These are phyloP conservation scores for Sporobolomyces pararoseus DNA, from an alignment of 768 basidiomycete species.

Conservation along the genomic window DNA sequence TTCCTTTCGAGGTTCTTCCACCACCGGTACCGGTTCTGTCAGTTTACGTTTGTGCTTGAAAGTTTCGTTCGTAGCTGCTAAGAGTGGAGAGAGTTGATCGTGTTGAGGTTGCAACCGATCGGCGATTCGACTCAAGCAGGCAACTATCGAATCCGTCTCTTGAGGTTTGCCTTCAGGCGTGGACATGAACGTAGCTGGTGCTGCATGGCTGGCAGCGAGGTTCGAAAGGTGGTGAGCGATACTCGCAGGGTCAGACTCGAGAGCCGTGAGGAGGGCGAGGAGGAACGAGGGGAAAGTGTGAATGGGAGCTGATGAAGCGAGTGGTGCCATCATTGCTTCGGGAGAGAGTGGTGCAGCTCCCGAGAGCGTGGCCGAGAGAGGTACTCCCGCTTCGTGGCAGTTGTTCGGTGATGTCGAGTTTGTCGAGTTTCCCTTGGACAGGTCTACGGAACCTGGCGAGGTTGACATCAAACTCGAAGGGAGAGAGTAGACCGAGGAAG, in stretches of 20 bases:
- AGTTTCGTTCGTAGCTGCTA: background rate
- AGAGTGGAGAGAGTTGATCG: constrained; percentile 6
- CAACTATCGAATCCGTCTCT: constrained; percentile 44
- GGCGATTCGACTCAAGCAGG: constrained; percentile 37
- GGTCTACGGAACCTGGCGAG: background rate
- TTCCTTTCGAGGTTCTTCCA: background rate
- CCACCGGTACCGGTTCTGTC: background rate
- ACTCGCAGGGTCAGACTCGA: constrained; percentile 48
- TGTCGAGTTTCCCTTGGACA: too few species aligned
- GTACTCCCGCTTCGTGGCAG: background rate
- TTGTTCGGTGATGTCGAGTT: too few species aligned
- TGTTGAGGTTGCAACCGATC: constrained; percentile 21
- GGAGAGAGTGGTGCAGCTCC: constrained; percentile 1
- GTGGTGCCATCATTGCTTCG: background rate
- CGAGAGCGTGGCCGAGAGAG: background rate
- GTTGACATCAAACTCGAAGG: background rate
- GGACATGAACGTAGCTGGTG: constrained; percentile 25
- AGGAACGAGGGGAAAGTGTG: constrained; percentile 41
- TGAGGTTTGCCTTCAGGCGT: constrained; percentile 17
- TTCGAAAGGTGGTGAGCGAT: constrained; percentile 39
- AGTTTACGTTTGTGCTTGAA: background rate
- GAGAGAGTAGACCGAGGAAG: background rate
- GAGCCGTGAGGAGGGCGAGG: constrained; percentile 41
- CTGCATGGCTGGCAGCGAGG: constrained; percentile 32
- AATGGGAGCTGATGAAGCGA: constrained; percentile 4